These are phyloP conservation scores for Botryotinia globosa DNA, from an alignment of 2,329 filamentous ascomycete genomes.

Conservation along the genomic window DNA sequence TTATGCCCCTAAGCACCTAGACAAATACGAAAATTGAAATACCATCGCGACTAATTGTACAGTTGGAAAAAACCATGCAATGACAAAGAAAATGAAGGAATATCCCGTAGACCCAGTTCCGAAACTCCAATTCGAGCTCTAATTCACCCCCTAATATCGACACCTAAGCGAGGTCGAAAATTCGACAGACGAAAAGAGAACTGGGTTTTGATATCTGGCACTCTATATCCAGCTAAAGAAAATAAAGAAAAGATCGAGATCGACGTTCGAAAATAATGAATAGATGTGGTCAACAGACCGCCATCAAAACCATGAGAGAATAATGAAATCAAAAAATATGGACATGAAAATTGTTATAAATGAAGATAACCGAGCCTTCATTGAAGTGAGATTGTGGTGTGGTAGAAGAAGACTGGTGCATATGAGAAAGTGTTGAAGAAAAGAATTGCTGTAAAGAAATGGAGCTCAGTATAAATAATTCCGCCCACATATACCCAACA, in stretches of 20 bases:
- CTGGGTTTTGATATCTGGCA: background rate
- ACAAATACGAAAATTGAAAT: background rate
- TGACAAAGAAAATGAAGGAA: background rate
- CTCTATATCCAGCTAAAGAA: background rate
- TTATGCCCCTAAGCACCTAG: background rate
- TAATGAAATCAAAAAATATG: background rate
- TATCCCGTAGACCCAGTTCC: background rate
- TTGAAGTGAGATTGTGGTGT: no score
- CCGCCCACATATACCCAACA: no score
- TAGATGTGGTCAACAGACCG: background rate
- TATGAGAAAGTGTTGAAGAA: background rate
- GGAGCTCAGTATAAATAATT: no score
- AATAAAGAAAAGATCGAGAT: background rate
- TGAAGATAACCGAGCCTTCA: background rate
- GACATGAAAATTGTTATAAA: background rate
- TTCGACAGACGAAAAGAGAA: no score
- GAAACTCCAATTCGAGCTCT: background rate
- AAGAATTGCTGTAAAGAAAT: background rate
- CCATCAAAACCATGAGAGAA: background rate
- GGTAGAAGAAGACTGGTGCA: background rate
- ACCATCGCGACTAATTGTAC: background rate
- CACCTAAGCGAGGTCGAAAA: background rate
- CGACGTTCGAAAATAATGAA: background rate
- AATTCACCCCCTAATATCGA: fast-evolving
- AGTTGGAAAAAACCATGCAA: background rate